Evolutionary conservation across 2,329 filamentous ascomycete species (phyloP).

Genomic region (Ascochyta viciae-villosae): DNA sequence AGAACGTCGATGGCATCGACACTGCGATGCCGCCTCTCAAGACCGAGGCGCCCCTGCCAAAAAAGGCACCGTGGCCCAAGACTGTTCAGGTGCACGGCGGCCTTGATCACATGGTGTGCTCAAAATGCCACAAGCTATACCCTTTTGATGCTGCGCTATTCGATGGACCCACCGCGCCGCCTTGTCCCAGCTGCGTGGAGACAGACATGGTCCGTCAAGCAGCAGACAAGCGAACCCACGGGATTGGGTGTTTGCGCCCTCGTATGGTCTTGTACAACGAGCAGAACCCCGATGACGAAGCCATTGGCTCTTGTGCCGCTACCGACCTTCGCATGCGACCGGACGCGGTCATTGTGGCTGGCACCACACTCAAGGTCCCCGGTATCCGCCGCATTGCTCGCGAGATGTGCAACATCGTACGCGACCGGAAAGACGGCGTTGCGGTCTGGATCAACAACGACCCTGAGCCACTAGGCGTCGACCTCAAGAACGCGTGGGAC

Average conservation of each 20-base stretch:
- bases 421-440: conserved; percentile 80
- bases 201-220: conserved; percentile 78
- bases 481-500: conserved; percentile 94
- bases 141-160: conserved; percentile 82
- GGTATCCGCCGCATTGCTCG: conserved; percentile 88
- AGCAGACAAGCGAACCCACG: conserved; percentile 89
- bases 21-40: conserved; percentile 79
- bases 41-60: conserved; percentile 80
- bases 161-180: conserved; percentile 80
- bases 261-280: conserved; percentile 98
- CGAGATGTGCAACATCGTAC: conserved; percentile 88
- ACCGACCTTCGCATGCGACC: conserved; percentile 85
- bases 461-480: conserved; percentile 78
- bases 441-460: conserved; percentile 96
- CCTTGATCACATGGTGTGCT: conserved; percentile 94
- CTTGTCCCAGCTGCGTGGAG: conserved; percentile 76
- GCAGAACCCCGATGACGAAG: conserved; percentile 93
- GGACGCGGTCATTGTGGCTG: conserved; percentile 92
- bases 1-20: conserved; percentile 97
- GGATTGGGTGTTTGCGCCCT: conserved; percentile 86
- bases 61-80: conserved; percentile 89
- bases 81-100: conserved; percentile 95
- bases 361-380: conserved; percentile 93
- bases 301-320: conserved; percentile 88
- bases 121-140: conserved; percentile 81